Evolutionary conservation across 129 eudicot genomes (phyloP), one percentile per base, ranked within the genome.

Genomic region (carrot (Daucus carota)): DNA sequence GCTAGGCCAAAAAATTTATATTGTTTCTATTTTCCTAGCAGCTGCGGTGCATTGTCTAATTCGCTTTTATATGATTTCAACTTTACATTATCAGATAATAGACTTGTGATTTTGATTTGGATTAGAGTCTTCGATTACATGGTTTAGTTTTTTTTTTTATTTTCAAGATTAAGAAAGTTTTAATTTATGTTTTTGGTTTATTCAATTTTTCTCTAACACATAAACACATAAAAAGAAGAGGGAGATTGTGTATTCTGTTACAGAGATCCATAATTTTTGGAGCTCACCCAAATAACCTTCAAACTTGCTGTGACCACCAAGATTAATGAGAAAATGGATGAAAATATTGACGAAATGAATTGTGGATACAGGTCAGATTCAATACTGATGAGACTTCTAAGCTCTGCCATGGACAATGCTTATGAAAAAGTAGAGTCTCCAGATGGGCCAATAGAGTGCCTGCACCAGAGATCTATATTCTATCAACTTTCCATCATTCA

Each of bases 401-500:
- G 90, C 81, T 80, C 90, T 13, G 86, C 93, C 65, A 84, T 89
- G 89, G 86, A 86, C 41, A 80, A 85, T 76, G 91, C 92, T 42
- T 92, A 92, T 24, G 84, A 81, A 26, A 87, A 80, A 36, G 82
- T 86, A 24, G 84, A 81, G 40, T 84, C 83, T 2, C 63, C 34
- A 75, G 88, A 84, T 18, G 84, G 86, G 10, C 84, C 88, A 0
- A 81, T 92, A 12, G 88, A 84, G 59, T 84, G 84, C 77, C 42
- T 89, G 34, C 86, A 79, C 36, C 88, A 84, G 36, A 73, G 86
- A 80, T 87, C 96, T 24, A 89, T 81, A 60, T 88, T 92, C 77
- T 92, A 85, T 46, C 93, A 92, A 69, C 84, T 92, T 0, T 90
- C 93, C 22, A 79, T 88, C 29, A 86, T 92, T 66, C 84, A 84